Evolutionary conservation across 1,139 yeast species (phyloP), one percentile per base, ranked within the genome.

Genomic region (Scheffersomyces insectosa): DNA sequence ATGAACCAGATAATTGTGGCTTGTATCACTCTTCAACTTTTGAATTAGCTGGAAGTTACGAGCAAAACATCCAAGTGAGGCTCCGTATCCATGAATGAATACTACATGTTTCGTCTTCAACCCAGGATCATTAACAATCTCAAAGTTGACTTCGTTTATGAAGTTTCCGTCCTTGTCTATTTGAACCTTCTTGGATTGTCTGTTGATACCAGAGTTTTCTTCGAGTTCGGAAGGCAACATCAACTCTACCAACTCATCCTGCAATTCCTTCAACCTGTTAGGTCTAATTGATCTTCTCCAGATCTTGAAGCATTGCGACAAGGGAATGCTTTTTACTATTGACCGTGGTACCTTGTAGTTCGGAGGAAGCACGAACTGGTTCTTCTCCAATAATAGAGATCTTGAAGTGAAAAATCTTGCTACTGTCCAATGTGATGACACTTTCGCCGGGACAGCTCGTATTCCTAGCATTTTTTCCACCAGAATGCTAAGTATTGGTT

Each of bases 41-140:
- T 71, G 60, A 77, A 70, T 35, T 56, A 78, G 41, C 43, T 77
- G 80, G 49, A 89, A 81, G 56, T 88, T 91, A 43, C 90, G 72
- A 52, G 89, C 90, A 67, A 83, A 93, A 58, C 93, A 86, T 16
- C 95, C 93, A 12, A 86, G 73, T 0, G 96, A 85, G 0, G 98
- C 95, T 0, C 96, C 97, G 62, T 88, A 90, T 0, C 99, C 99
- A 60, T 93, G 99, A 12, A 93, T 57, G 55, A 93, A 72, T 4
- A 90, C 89, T 20, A 85, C 55, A 50, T 79, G 79, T 13, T 60
- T 62, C 1, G 59, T 52, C 1, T 51, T 48, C 4, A 42, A 51
- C 1, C 20, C 27, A 2, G 50, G 41, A 31, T 47, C 45, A 38
- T 63, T 56, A 27, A 43, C 45, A n/a, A 65, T 54, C 12, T 52